A percentile compares a stretch with the other conserved stretches of the same genome.
phyloP scores from a whole-genome alignment of 176 grass and related monocot species.

The Rhynchospora pubera region DNA sequence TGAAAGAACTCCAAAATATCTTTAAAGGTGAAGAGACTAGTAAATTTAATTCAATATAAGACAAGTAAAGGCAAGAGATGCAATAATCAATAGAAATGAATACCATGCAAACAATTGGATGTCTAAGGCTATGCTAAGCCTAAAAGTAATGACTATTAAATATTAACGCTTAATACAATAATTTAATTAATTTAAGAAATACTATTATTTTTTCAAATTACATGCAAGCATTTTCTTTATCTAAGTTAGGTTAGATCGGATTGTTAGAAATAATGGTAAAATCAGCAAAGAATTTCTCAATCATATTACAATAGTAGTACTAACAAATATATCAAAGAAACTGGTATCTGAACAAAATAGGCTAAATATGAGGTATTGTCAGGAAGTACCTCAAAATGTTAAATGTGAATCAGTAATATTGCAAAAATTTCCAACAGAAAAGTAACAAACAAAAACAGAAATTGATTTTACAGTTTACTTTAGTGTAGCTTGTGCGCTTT shows the following conservation, averaged over 20 bases:
- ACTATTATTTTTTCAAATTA: no score
- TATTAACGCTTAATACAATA: no score
- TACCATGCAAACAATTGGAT: no score
- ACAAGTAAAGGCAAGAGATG: not conserved
- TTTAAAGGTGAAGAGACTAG: not conserved
- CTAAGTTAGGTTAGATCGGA: not conserved
- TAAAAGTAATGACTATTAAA: no score
- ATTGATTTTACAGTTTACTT: conserved; percentile 33
- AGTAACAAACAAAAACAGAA: conserved; percentile 1
- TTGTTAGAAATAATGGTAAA: not conserved
- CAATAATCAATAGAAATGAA: no score
- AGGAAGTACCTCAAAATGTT: not conserved
- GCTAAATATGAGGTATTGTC: not conserved
- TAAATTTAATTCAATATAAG: not conserved
- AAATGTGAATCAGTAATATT: not conserved
- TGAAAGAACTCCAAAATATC: not conserved
- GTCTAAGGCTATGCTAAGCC: not conserved
- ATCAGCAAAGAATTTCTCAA: not conserved
- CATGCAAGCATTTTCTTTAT: no score
- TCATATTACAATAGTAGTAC: not conserved
- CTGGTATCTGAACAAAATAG: not conserved
- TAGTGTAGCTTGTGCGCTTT: conserved; percentile 73
- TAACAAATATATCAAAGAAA: not conserved
- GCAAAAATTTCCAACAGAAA: not conserved
- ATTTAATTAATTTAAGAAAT: no score